Base-by-base conservation (phyloP, 495 filamentous ascomycete genomes). In the Aspergillus avenaceus region DNA sequence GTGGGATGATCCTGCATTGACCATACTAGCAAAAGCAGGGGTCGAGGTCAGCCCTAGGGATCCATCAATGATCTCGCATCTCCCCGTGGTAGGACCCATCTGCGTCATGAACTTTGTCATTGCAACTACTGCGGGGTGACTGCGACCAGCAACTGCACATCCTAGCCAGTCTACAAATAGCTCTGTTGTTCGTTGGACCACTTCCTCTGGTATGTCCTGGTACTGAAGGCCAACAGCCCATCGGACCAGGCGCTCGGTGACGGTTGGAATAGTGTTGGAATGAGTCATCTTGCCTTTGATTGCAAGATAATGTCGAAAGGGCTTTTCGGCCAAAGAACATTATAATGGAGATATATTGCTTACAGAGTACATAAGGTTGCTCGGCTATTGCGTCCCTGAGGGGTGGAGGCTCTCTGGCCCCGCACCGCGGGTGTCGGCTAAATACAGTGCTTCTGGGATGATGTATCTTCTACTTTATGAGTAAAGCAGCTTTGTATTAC, bases 1-100 rank as follows among this genome's bases (percentile, higher is more conserved):
- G 59, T 70, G 66, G 2, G 64, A 62, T 11, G 66, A 52, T 23
- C 62, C 66, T n/a, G 55, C 66, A 43, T 70, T 70, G 2, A 70
- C 50, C 36, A 70, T 26, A 50, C 58, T 61, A 23, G 66, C 66
- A 55, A 70, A 70, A 22, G 64, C 66, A 0, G 66, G 56, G 24
- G 58, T 66, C 8, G 55, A 66, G 0, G 49, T 38, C 7, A 11
- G 56, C 19, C 26, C 48, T 26, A 62, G 42, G 5, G 54, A 42
- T 5, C 60, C 59, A 54, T 69, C 64, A 5, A 70, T 48, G 2
- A 70, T 14, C 47, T 70, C 66, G 40, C 64, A 55, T 13, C 60
- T 66, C 3, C 66, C 66, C 29, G 42, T 51, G 0, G 64, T 54
- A 7, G 66, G 64, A 0, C 66, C 66, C 66, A 70, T 70, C 19